These are phyloP conservation scores for Jacaranda copaia DNA, from an alignment of 257 asterid species.

Conservation along the genomic window DNA sequence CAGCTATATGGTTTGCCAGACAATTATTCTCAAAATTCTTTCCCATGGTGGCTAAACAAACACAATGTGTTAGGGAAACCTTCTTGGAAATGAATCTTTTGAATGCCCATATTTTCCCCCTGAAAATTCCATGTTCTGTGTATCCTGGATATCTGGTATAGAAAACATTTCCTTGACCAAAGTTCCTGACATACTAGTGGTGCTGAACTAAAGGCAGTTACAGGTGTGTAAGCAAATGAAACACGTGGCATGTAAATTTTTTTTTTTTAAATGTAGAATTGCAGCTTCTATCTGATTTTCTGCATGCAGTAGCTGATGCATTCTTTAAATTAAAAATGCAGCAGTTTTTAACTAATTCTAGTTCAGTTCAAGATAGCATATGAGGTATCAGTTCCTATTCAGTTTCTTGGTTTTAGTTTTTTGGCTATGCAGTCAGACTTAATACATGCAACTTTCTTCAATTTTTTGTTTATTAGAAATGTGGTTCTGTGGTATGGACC, in stretches of 20 bases:
- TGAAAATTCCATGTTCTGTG: not conserved
- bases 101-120: not conserved
- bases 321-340: not conserved
- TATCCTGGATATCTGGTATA: not conserved
- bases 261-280: not conserved
- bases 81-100: not conserved
- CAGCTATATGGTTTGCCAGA: not conserved
- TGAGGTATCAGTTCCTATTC: not conserved
- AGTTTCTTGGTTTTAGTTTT: not conserved
- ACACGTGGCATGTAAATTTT: not conserved
- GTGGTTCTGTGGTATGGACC: not conserved
- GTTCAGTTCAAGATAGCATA: not conserved
- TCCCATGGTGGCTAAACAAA: too few relatives aligned
- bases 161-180: not conserved
- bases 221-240: too few relatives aligned
- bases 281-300: not conserved
- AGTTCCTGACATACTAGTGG: not conserved
- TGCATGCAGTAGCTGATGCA: not conserved
- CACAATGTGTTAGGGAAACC: not conserved
- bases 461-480: not conserved
- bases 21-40: not conserved
- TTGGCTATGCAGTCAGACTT: not conserved
- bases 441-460: not conserved
- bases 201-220: not conserved
- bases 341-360: not conserved